Percentiles rank a stretch among this genome's conserved stretches.
These are phyloP conservation scores for Alternaria gansuensis DNA, from an alignment of 2,329 filamentous ascomycete genomes.

Conservation along the genomic window DNA sequence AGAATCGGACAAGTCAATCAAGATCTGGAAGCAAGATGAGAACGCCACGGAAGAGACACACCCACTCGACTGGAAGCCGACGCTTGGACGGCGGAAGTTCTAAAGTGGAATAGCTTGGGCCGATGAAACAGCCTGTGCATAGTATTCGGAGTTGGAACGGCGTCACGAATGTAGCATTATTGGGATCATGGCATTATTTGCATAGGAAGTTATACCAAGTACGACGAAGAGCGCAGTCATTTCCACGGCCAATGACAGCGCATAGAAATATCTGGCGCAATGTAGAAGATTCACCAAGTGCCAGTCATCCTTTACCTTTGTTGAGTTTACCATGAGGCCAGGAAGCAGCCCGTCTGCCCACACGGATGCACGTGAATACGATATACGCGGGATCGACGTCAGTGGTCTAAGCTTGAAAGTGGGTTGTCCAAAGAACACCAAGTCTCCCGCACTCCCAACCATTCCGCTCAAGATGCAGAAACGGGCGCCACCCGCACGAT, in stretches of 20 bases:
- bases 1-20: conserved; percentile 91
- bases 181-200: conserved; percentile 1
- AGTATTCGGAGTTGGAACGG: conserved; percentile 17
- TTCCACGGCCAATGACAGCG: not conserved
- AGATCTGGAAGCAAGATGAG: conserved; percentile 96
- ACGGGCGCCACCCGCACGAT: conserved; percentile 57
- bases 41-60: conserved; percentile 90
- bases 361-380: conserved; percentile 14
- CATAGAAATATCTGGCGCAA: not conserved
- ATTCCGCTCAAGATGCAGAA: conserved; percentile 48
- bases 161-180: conserved; percentile 18
- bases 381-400: conserved; percentile 25
- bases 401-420: conserved; percentile 32
- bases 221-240: not conserved
- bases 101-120: not conserved
- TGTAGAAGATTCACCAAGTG: not conserved
- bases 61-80: conserved; percentile 91
- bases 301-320: not conserved
- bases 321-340: not conserved
- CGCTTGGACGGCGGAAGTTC: conserved; percentile 76
- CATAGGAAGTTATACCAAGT: conserved; percentile 11
- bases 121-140: not conserved
- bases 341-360: not conserved
- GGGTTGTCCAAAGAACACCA: conserved; percentile 28
- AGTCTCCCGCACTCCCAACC: conserved; percentile 27